phyloP scores from a whole-genome alignment of 805 yeast genomes.

The Kluyveromyces lactis region DNA sequence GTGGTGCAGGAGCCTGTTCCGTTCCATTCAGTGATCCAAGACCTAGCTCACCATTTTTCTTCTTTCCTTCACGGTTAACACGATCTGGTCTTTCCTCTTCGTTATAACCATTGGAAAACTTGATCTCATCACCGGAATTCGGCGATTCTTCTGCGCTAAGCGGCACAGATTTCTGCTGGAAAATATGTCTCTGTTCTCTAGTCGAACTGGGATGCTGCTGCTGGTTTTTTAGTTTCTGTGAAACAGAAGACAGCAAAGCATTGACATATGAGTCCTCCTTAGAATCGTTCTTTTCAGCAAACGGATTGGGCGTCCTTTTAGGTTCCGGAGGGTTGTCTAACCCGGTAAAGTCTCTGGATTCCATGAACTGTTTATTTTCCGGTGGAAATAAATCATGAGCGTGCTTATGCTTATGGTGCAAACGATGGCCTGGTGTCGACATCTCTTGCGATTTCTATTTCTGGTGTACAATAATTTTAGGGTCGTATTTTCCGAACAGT shows the following conservation, averaged over 20 bases:
- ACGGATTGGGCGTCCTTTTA: conserved; percentile 11
- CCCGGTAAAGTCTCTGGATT: conserved; percentile 15
- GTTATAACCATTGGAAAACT: not conserved
- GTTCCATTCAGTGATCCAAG: not conserved
- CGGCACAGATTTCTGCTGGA: conserved; percentile 1
- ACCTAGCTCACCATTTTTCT: not conserved
- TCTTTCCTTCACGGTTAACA: not conserved
- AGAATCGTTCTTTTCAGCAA: conserved; percentile 1
- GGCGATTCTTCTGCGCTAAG: not conserved
- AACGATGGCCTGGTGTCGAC: not conserved
- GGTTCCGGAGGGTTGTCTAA: conserved; percentile 20
- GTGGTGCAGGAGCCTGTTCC: not conserved
- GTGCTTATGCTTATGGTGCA: not conserved
- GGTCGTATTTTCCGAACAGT: too few relatives aligned
- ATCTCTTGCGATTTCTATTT: too few relatives aligned
- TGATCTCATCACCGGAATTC: conserved; percentile 1
- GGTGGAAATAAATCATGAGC: not conserved
- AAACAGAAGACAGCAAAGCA: not conserved
- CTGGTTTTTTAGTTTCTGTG: not conserved
- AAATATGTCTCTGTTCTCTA: conserved; percentile 1
- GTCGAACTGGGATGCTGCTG: not conserved
- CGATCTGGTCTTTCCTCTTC: not conserved
- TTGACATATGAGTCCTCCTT: not conserved
- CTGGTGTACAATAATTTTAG: too few relatives aligned
- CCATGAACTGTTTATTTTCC: conserved; percentile 2